phyloP scores from a whole-genome alignment of 805 yeast genomes.

The Candida pseudoglaebosa region DNA sequence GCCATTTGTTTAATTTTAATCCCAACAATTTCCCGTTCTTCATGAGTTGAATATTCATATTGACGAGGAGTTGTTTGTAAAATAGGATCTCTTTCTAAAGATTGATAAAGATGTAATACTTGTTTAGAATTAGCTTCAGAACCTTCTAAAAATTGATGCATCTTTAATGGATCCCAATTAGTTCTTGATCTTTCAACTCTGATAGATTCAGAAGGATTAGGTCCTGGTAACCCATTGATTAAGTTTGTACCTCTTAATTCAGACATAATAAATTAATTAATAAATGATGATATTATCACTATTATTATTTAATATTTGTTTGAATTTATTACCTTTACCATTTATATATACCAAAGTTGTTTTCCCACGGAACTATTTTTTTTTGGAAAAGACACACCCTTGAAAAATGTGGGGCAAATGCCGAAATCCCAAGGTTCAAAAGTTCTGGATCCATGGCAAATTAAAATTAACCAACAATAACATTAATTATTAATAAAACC shows the following conservation, averaged over 20 bases:
- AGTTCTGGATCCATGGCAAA: neutral
- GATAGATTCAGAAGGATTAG: slow-evolving; percentile 30
- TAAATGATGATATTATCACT: too few relatives aligned
- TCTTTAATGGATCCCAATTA: slow-evolving; percentile 31
- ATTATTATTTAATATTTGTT: too few relatives aligned
- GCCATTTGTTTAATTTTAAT: slow-evolving; percentile 58
- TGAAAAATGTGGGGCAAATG: neutral
- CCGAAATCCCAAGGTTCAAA: neutral
- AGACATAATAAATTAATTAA: neutral
- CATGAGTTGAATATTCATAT: slow-evolving; percentile 54
- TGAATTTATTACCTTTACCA: too few relatives aligned
- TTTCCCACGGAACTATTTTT: neutral
- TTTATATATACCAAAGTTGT: neutral
- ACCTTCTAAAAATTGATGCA: slow-evolving; percentile 43
- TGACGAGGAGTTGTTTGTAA: slow-evolving; percentile 49
- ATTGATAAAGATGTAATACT: slow-evolving; percentile 49
- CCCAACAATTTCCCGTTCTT: slow-evolving; percentile 60
- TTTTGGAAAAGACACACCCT: neutral
- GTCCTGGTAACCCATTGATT: slow-evolving; percentile 21
- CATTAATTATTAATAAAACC: too few relatives aligned
- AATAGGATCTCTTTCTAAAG: slow-evolving; percentile 66
- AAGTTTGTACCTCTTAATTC: slow-evolving; percentile 2
- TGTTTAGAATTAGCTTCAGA: slow-evolving; percentile 37
- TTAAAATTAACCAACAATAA: too few relatives aligned
- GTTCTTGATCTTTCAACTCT: slow-evolving; percentile 30